Evolutionary conservation across 2,329 filamentous ascomycete species (phyloP), one percentile per base, ranked within the genome.

Genomic region (Fusarium musae): DNA sequence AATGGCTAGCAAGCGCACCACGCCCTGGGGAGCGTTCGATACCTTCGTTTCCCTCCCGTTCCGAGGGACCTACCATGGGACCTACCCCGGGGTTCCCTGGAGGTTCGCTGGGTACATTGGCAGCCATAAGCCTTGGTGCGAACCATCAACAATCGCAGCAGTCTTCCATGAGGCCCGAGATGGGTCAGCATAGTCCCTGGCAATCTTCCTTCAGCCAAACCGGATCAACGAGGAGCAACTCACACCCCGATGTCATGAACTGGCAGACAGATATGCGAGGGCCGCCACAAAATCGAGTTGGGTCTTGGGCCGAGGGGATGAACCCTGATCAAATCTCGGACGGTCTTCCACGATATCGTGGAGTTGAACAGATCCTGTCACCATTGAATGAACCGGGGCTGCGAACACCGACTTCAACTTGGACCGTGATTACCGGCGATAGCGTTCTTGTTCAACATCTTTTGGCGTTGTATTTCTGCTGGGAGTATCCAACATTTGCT

Each of bases 401-500:
- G 75, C 84, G 84, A 69, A 79, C 83, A 2, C 82, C 85, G 0
- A 76, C 84, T 1, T 80, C 77, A 7, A 84, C 84, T 1, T 93
- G 91, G 92, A 93, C 91, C 3, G 84, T 77, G 43, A 85, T 93
- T 28, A 92, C 90, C 4, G 77, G 80, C 6, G 90, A 93, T 72
- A 76, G 83, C 17, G 82, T 79, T 17, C 85, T 93, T 36, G 88
- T 93, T 2, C 85, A 90, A 69, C 90, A 91, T 74, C 84, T 93
- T 15, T 81, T 93, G 59, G 85, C 88, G 1, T 83, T 93, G 37
- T 93, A 93, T 81, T 93, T 93, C 73, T 92, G 91, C 83, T 94
- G 92, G 88, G 89, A 92, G 73, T 93, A 94, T 78, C 91, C 92
- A 6, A 93, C 92, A 17, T 93, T 93, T 80, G 89, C 91, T 7